Conservation (phyloP, 2,329 filamentous ascomycete genomes). For the Laburnicola sp. region DNA sequence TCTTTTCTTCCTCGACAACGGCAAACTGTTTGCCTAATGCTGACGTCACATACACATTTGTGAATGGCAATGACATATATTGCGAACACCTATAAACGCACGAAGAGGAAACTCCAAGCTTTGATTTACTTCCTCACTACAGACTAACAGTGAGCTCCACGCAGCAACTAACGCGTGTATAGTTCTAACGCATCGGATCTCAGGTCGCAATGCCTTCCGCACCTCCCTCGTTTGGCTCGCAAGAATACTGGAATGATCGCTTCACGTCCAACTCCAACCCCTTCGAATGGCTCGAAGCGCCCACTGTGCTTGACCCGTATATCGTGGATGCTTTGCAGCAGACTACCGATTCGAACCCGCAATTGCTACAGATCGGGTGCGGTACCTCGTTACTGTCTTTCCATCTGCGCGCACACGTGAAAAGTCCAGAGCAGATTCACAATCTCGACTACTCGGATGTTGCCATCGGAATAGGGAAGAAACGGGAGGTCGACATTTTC, state of each 20-base stretch:
- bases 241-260: conserved; percentile 44
- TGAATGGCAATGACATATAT: conserved; percentile 9
- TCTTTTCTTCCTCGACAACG: neutral
- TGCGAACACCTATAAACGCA: neutral
- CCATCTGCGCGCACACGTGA: conserved; percentile 40
- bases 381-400: conserved; percentile 45
- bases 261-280: conserved; percentile 39
- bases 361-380: conserved; percentile 46
- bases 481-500: conserved; percentile 34
- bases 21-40: neutral
- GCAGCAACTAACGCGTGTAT: conserved; percentile 4
- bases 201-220: conserved; percentile 23
- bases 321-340: conserved; percentile 28
- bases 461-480: conserved; percentile 38
- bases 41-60: neutral
- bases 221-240: conserved; percentile 40
- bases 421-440: conserved; percentile 36
- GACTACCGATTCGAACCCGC: conserved; percentile 17
- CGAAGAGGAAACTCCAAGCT: neutral
- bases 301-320: conserved; percentile 34
- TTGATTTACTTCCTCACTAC: conserved; percentile 3
- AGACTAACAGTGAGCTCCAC: conserved; percentile 14
- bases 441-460: conserved; percentile 46
- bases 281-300: conserved; percentile 46
- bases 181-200: conserved; percentile 8